Evolutionary conservation across 345 rosid species (phyloP).

Genomic region (Laguncularia racemosa): DNA sequence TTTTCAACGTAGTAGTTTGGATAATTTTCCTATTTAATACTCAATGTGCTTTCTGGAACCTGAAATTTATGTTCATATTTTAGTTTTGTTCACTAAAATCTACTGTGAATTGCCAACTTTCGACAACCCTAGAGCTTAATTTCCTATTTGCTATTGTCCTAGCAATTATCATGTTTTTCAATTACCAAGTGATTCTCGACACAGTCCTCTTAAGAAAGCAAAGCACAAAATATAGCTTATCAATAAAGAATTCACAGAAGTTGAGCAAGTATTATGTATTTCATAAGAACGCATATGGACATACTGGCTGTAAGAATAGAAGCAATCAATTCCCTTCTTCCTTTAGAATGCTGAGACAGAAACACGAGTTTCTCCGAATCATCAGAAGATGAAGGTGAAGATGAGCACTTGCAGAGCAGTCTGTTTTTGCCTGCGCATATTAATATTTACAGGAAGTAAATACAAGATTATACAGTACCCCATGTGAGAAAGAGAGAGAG

Average conservation of each 20-base stretch:
- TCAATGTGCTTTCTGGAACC: no score
- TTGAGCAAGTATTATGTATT: neutral
- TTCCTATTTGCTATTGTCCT: no score
- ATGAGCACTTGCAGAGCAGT: conserved; percentile 33
- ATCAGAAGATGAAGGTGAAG: conserved; percentile 18
- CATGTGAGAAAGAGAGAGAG: neutral
- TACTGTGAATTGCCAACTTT: no score
- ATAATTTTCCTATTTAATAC: no score
- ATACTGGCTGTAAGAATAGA: conserved; percentile 51
- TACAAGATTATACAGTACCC: neutral
- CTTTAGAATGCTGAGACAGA: conserved; percentile 19
- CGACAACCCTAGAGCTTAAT: no score
- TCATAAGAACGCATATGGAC: conserved; percentile 3
- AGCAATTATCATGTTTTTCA: no score
- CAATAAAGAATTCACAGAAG: neutral
- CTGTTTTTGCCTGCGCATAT: conserved; percentile 30
- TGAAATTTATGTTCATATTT: no score
- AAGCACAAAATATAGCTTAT: neutral
- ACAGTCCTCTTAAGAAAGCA: no score
- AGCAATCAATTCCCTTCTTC: conserved; percentile 59
- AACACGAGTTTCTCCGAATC: conserved; percentile 16
- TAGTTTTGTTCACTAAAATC: no score
- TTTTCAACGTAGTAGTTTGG: no score
- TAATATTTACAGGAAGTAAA: neutral
- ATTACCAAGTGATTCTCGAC: no score